Base-by-base conservation (phyloP, 495 filamentous ascomycete species). In the Hypoxylon subgilvum region DNA sequence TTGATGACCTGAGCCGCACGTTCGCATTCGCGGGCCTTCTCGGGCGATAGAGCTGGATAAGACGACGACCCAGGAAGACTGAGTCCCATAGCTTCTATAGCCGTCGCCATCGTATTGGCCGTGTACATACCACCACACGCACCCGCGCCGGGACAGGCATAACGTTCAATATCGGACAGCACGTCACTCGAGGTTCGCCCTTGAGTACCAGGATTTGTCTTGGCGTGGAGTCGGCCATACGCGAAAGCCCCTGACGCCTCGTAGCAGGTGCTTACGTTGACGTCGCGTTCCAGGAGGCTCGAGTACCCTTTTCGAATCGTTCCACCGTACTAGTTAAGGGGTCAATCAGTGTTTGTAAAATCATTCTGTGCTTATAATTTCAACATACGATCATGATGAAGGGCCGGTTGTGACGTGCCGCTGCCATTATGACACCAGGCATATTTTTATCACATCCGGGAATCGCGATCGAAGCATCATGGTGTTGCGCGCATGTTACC, bases 361-460 rank as follows among this genome's bases (percentile, higher is more conserved):
- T n/a, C n/a, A n/a, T n/a, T n/a, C n/a, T n/a, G n/a, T n/a, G n/a
- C n/a, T n/a, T n/a, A n/a, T n/a, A n/a, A n/a, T n/a, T n/a, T 27
- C 23, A 4, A 67, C 67, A 57, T 46, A 69, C 67, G 43, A 84
- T 79, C 80, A 84, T 83, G 52, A 84, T 67, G 55, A 84, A 84
- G 4, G 94, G 94, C 12, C 93, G 84, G 75, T 98, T 97, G 73
- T 96, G 91, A 32, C 94, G 83, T 9, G 91, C 91, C 72, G 81
- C 81, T 0, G 80, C 81, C 76, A 84, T 84, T 35, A 84, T 63
- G 2, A 82, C 79, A 52, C 94, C 94, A 1, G 94, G 94, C 94
- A 98, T 98, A 65, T 98, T 98, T 79, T 98, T 98, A 73, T 98
- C 94, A 68, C 94, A 98, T 7, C 94, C 94, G 1, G 94, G 92